phyloP scores from a whole-genome alignment of 2,329 filamentous ascomycete species.

The Trichoderma pleuroti region DNA sequence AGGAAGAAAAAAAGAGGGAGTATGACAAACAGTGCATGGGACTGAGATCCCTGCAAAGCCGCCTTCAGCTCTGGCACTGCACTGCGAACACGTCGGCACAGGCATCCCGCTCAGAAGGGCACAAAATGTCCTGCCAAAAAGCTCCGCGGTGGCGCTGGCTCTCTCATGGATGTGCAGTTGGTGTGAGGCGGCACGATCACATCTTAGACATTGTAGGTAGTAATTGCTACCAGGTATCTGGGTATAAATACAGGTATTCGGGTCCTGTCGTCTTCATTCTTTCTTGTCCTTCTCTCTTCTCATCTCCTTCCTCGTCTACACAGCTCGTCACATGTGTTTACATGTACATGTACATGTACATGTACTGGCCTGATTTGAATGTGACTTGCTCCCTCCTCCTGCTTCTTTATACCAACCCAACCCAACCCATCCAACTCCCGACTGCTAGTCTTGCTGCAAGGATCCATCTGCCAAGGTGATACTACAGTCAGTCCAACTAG shows the following conservation, averaged over 20 bases:
- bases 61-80: background rate
- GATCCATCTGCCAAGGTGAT: background rate
- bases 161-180: background rate
- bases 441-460: background rate
- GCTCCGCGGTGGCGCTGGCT: background rate
- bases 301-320: too few species aligned
- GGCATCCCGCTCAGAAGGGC: background rate
- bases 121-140: background rate
- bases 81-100: background rate
- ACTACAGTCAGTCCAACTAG: background rate
- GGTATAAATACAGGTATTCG: background rate
- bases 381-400: background rate
- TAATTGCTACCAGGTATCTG: background rate
- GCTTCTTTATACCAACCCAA: background rate
- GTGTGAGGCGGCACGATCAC: background rate
- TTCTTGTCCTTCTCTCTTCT: background rate
- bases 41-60: background rate
- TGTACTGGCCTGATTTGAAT: background rate
- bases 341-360: too few species aligned
- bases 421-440: background rate
- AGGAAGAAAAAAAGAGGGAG: background rate
- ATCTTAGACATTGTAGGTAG: background rate
- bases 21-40: background rate
- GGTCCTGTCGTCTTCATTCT: background rate
- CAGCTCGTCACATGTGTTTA: background rate